phyloP scores from a whole-genome alignment of 2,329 filamentous ascomycete genomes.

The Helotiales sp. region DNA sequence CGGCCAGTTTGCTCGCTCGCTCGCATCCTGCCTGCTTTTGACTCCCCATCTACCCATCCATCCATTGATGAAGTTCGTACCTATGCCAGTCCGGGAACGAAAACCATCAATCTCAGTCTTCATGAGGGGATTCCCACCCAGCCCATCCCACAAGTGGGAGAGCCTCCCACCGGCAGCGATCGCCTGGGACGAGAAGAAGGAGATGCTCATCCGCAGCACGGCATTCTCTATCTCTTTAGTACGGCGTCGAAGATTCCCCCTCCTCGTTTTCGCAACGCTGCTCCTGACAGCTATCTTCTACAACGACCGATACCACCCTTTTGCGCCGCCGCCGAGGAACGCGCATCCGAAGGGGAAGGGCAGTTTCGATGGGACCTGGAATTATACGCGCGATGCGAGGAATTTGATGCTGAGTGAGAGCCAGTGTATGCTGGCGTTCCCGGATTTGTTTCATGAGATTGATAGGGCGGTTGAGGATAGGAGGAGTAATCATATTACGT shows the following conservation, averaged over 20 bases:
- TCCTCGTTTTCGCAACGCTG: background rate
- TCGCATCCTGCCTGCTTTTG: background rate
- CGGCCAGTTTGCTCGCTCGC: background rate
- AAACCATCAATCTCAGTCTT: background rate
- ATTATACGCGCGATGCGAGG: slow-evolving; percentile 14
- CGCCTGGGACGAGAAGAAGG: slow-evolving; percentile 13
- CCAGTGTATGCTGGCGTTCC: slow-evolving; percentile 10
- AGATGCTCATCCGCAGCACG: slow-evolving; percentile 8
- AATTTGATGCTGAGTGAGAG: slow-evolving; percentile 12
- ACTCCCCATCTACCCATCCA: background rate
- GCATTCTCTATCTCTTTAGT: slow-evolving; percentile 1
- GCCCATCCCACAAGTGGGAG: slow-evolving; percentile 5
- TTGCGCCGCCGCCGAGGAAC: slow-evolving; percentile 13
- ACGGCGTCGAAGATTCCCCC: background rate
- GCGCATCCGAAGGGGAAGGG: slow-evolving; percentile 8
- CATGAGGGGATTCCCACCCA: slow-evolving; percentile 2
- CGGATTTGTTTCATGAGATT: slow-evolving; percentile 21
- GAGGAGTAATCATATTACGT: slow-evolving; percentile 16
- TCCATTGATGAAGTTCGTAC: background rate
- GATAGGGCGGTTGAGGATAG: slow-evolving; percentile 21
- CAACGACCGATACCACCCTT: background rate
- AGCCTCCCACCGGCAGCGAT: background rate
- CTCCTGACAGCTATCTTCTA: slow-evolving; percentile 7
- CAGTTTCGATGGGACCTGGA: slow-evolving; percentile 13
- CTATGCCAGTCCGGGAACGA: background rate